These are phyloP conservation scores for Metschnikowia kofuensis DNA, from an alignment of 805 yeast species.

Conservation along the genomic window DNA sequence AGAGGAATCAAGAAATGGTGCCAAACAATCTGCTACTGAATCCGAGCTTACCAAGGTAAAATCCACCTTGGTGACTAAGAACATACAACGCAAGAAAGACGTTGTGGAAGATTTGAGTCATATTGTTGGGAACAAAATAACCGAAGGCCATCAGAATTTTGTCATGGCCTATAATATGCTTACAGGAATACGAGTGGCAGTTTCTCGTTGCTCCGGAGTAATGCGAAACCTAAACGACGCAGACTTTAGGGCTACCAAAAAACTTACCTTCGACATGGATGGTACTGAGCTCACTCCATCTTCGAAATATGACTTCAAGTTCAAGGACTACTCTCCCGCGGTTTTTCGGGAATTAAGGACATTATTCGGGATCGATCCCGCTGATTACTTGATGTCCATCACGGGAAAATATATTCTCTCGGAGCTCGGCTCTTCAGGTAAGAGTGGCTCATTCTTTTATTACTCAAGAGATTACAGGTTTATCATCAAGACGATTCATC, in stretches of 20 bases:
- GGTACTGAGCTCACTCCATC: slow-evolving; percentile 92
- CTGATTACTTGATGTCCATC: slow-evolving; percentile 87
- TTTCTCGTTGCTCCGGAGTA: slow-evolving; percentile 84
- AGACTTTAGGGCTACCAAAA: slow-evolving; percentile 72
- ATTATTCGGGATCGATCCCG: slow-evolving; percentile 86
- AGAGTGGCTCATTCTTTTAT: slow-evolving; percentile 94
- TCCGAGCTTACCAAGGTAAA: slow-evolving; percentile 52
- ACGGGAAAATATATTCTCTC: slow-evolving; percentile 91
- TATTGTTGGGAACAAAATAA: slow-evolving; percentile 73
- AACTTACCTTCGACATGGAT: slow-evolving; percentile 79
- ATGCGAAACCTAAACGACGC: slow-evolving; percentile 67
- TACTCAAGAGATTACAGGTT: slow-evolving; percentile 91
- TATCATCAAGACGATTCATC: slow-evolving; percentile 94
- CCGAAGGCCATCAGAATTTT: slow-evolving; percentile 91
- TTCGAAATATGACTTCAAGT: slow-evolving; percentile 91
- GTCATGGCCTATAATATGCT: slow-evolving; percentile 96
- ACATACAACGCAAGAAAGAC: slow-evolving; percentile 38
- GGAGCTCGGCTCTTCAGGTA: slow-evolving; percentile 94
- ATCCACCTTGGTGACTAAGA: slow-evolving; percentile 44
- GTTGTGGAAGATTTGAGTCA: slow-evolving; percentile 53
- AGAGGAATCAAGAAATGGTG: not conserved
- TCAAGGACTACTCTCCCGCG: slow-evolving; percentile 93
- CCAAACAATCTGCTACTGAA: slow-evolving; percentile 17
- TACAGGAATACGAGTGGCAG: slow-evolving; percentile 94
- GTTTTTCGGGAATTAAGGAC: slow-evolving; percentile 84